Evolutionary conservation across 345 rosid genomes (phyloP).

Genomic region (Cardamine resedifolia): DNA sequence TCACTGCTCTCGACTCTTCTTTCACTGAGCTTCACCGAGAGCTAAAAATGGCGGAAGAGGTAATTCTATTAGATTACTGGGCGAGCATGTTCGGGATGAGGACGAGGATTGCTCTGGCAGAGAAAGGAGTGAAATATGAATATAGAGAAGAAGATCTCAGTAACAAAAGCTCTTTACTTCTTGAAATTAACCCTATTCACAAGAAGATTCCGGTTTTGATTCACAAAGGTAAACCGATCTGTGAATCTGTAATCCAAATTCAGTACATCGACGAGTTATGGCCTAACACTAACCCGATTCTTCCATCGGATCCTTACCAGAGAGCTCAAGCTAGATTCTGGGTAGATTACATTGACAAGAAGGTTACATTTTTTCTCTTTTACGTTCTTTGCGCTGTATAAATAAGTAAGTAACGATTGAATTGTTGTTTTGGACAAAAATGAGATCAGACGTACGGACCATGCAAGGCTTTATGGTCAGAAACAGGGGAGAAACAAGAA

Average conservation of each 20-base stretch:
- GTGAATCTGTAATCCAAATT: slow-evolving; percentile 23
- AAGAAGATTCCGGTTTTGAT: slow-evolving; percentile 26
- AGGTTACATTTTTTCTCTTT: not conserved
- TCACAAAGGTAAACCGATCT: slow-evolving; percentile 15
- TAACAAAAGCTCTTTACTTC: slow-evolving; percentile 22
- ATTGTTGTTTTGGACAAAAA: not conserved
- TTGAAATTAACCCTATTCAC: slow-evolving; percentile 28
- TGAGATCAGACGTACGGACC: slow-evolving; percentile 14
- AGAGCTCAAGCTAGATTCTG: slow-evolving; percentile 33
- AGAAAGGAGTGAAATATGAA: slow-evolving; percentile 25
- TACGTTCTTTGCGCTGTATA: not conserved
- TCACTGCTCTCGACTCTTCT: not conserved
- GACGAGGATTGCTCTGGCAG: slow-evolving; percentile 21
- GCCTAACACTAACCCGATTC: not conserved
- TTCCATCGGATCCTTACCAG: slow-evolving; percentile 26
- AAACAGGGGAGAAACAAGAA: slow-evolving; percentile 21
- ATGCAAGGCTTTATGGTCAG: slow-evolving; percentile 5
- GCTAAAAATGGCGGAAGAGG: slow-evolving; percentile 19
- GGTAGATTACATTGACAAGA: slow-evolving; percentile 29
- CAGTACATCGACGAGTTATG: slow-evolving; percentile 26
- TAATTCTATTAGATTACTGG: slow-evolving; percentile 24
- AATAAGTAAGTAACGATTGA: not conserved
- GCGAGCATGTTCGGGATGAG: slow-evolving; percentile 30
- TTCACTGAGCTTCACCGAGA: not conserved
- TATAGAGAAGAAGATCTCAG: slow-evolving; percentile 29